Evolutionary conservation across 1,139 yeast species (phyloP), one percentile per base, ranked within the genome.

Genomic region (Taphrina flavorubra): DNA sequence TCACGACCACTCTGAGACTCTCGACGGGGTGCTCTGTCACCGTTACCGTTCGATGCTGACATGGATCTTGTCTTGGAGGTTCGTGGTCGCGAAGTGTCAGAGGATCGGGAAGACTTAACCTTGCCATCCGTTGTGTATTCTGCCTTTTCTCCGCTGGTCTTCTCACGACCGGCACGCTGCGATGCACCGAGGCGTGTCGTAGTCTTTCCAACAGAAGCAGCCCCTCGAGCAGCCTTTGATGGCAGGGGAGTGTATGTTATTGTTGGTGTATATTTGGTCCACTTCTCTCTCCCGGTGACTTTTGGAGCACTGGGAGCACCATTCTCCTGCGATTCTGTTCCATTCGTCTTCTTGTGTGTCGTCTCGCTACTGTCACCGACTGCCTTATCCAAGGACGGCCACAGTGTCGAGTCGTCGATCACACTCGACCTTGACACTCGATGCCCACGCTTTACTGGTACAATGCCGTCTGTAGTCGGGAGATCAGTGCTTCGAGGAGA

Each of bases 351-450:
- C 25, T 53, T 53, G 10, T 51, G 56, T 2, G 62, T 40, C 18
- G 57, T 37, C 1, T 36, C 55, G n/a, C 10, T 46, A 4, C 14
- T 58, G 18, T 65, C 69, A 14, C 58, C 60, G 14, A 64, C 51
- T 14, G 70, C 70, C 60, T 66, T 68, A 51, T 68, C 66, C 36
- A 64, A 60, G n/a, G 70, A 66, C 14, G 70, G 70, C 70, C 70
- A 68, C 11, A 65, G 60, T 34, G 57, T 40, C n/a, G 62, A 34
- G 42, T 68, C 70, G 6, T 65, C 68, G 11, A 58, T 51, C 31
- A 36, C 58, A 8, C 70, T 59, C 16, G 69, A 66, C 49, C 39
- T 66, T 59, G 63, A 59, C 51, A 14, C 44, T 8, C 42, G 42
- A 34, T 58, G 62, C 14, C 47, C 46, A 20, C 42, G 51, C 25